Conservation (phyloP, 2,329 filamentous ascomycete species). For the Aspergillus latus region DNA sequence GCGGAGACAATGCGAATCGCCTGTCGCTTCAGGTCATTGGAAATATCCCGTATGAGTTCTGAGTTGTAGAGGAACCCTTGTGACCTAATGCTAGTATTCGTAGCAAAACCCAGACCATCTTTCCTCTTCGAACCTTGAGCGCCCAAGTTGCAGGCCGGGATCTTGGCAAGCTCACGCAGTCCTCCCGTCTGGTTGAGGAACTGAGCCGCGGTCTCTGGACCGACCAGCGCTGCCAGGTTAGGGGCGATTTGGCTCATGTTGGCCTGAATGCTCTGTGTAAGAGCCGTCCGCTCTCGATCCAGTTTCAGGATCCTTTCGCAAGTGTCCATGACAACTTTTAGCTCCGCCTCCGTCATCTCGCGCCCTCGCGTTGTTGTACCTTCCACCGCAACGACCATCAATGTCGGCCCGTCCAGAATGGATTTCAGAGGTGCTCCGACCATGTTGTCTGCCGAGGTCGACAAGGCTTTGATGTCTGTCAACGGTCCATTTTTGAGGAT, state of each 20-base stretch:
- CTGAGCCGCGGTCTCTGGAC: constrained; percentile 89
- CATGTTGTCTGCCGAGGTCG: constrained; percentile 74
- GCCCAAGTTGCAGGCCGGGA: constrained; percentile 87
- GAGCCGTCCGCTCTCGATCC: constrained; percentile 78
- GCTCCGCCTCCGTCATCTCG: constrained; percentile 71
- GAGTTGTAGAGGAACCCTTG: constrained; percentile 94
- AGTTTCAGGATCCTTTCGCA: constrained; percentile 88
- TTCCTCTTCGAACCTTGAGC: constrained; percentile 89
- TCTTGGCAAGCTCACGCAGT: constrained; percentile 82
- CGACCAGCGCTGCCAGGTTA: constrained; percentile 86
- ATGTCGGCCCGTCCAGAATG: constrained; percentile 80
- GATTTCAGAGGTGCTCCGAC: constrained; percentile 72
- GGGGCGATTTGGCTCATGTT: constrained; percentile 96
- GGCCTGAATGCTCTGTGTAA: constrained; percentile 94
- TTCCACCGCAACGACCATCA: constrained; percentile 96
- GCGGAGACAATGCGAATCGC: constrained; percentile 92
- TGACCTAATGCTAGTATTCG: constrained; percentile 85
- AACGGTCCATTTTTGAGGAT: constrained; percentile 92
- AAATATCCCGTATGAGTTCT: constrained; percentile 80
- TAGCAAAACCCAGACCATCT: constrained; percentile 77
- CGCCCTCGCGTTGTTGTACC: constrained; percentile 84
- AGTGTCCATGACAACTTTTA: constrained; percentile 71
- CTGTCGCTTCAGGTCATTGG: constrained; percentile 83
- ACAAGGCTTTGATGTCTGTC: constrained; percentile 79
- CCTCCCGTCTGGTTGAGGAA: constrained; percentile 94